Percentiles rank a stretch among this genome's conserved stretches.
Conservation (phyloP, 805 yeast species). For the Saccharomycopsis fermentans region DNA sequence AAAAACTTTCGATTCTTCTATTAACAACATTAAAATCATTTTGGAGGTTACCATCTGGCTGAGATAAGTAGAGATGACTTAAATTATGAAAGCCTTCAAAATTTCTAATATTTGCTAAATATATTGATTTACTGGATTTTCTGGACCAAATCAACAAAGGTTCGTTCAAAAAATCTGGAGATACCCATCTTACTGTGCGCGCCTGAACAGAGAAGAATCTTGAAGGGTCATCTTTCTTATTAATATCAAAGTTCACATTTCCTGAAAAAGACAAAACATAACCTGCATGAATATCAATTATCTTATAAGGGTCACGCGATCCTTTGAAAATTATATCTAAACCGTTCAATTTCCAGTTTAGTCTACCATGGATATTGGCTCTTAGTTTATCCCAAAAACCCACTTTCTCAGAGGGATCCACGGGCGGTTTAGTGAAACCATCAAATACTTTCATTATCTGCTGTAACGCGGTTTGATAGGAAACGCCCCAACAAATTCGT, state of each 20-base stretch:
- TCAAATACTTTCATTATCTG: constrained; percentile 71
- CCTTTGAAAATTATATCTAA: constrained; percentile 61
- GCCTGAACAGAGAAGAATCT: constrained; percentile 58
- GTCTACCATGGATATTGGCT: constrained; percentile 63
- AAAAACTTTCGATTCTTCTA: constrained; percentile 20
- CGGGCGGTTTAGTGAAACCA: constrained; percentile 79
- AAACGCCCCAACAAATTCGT: constrained; percentile 73
- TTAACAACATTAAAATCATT: neutral
- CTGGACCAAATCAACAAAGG: constrained; percentile 52
- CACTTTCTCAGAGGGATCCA: constrained; percentile 73
- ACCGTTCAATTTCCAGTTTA: constrained; percentile 41
- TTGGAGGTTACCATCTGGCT: neutral
- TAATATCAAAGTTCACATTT: constrained; percentile 48
- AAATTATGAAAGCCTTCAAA: constrained; percentile 18
- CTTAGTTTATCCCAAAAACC: constrained; percentile 94
- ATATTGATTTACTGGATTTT: constrained; percentile 33
- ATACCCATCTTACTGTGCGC: constrained; percentile 52
- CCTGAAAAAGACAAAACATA: constrained; percentile 65
- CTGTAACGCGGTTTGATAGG: constrained; percentile 75
- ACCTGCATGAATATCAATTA: constrained; percentile 63
- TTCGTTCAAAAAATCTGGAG: constrained; percentile 61
- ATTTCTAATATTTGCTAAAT: constrained; percentile 30
- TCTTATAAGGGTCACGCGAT: constrained; percentile 65
- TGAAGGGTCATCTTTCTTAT: constrained; percentile 57
- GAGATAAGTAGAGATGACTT: constrained; percentile 20